Evolutionary conservation across 129 eudicot genomes (phyloP).

Genomic region (Lonicera japonica): DNA sequence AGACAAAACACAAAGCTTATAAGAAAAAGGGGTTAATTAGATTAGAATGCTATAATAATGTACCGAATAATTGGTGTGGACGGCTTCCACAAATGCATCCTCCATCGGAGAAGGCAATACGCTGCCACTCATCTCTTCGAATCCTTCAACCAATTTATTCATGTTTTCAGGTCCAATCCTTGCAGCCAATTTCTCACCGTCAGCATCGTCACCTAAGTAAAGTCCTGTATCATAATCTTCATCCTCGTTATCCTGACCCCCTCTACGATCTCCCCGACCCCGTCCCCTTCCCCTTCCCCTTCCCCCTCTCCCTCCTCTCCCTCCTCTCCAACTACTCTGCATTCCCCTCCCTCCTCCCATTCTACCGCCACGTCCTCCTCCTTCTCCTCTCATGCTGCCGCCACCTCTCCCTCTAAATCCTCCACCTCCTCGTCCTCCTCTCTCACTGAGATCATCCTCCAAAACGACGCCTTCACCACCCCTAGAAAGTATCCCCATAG

Average conservation of each 20-base stretch:
- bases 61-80: slow-evolving; percentile 69
- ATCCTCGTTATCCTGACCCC: slow-evolving; percentile 18
- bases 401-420: slow-evolving; percentile 1
- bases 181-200: slow-evolving; percentile 37
- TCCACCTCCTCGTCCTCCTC: slow-evolving; percentile 13
- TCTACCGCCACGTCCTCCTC: slow-evolving; percentile 17
- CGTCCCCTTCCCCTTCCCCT: slow-evolving; percentile 10
- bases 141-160: slow-evolving; percentile 52
- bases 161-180: slow-evolving; percentile 44
- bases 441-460: slow-evolving; percentile 9
- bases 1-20: neutral
- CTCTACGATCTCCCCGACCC: slow-evolving; percentile 22
- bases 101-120: slow-evolving; percentile 54
- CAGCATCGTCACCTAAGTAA: slow-evolving; percentile 30
- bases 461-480: slow-evolving; percentile 23
- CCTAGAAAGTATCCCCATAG: slow-evolving; percentile 37
- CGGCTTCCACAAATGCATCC: slow-evolving; percentile 55
- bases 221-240: slow-evolving; percentile 16
- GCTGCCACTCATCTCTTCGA: slow-evolving; percentile 45
- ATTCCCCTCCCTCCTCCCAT: slow-evolving; percentile 28
- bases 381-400: slow-evolving; percentile 14
- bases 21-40: too few relatives aligned
- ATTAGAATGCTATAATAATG: neutral
- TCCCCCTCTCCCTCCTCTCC: slow-evolving; percentile 9
- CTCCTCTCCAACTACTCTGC: neutral